phyloP scores from a whole-genome alignment of 2,329 filamentous ascomycete genomes.

The Trichoderma atrobrunneum region DNA sequence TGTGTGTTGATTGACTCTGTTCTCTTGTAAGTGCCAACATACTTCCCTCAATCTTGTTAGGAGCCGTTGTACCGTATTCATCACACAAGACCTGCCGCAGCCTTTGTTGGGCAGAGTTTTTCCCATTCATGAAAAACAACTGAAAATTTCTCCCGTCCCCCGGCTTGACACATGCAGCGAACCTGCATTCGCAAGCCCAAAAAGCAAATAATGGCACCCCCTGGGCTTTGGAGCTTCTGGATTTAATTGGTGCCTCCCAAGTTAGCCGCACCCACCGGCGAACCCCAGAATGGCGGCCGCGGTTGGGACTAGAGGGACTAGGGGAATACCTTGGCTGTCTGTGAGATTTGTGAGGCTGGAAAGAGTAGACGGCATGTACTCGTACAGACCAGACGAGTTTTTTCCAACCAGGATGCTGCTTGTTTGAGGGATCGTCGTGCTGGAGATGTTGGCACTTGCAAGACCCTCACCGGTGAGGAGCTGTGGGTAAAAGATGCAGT shows the following conservation, averaged over 20 bases:
- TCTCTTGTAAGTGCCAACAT: not conserved
- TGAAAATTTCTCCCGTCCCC: not conserved
- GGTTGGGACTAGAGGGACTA: constrained; percentile 7
- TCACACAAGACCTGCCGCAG: not conserved
- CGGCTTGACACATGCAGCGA: constrained; percentile 13
- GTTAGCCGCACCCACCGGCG: constrained; percentile 5
- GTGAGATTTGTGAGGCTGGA: not conserved
- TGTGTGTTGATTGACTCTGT: not conserved
- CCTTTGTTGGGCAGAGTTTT: not conserved
- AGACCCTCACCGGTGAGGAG: not conserved
- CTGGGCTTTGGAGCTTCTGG: not conserved
- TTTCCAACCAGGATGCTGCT: not conserved
- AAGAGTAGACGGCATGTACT: not conserved
- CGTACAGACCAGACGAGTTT: not conserved
- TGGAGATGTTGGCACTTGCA: not conserved
- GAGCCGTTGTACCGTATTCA: not conserved
- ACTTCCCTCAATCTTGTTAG: not conserved
- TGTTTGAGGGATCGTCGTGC: not conserved
- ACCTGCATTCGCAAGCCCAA: not conserved
- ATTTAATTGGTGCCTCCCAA: not conserved
- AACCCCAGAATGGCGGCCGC: constrained; percentile 12
- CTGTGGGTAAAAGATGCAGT: not conserved
- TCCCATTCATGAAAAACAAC: not conserved
- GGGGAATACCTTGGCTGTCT: not conserved
- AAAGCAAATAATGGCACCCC: not conserved